These are phyloP conservation scores for Xanthoconium separans DNA, from an alignment of 1,284 basidiomycete species.

Conservation along the genomic window DNA sequence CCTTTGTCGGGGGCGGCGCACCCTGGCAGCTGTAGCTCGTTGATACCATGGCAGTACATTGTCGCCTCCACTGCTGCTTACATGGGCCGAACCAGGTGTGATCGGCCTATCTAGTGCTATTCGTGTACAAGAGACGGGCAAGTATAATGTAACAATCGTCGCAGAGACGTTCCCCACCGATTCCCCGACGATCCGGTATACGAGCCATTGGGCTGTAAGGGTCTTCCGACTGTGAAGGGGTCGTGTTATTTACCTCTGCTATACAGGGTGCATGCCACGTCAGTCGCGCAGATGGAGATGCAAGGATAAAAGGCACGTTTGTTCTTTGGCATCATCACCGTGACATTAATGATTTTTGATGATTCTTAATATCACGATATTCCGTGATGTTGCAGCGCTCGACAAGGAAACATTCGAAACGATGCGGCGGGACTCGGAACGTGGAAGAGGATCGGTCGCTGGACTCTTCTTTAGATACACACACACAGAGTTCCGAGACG, in stretches of 20 bases:
- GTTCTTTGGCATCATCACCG: neutral
- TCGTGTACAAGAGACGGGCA: conserved; percentile 56
- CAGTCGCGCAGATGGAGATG: conserved; percentile 49
- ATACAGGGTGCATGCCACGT: conserved; percentile 68
- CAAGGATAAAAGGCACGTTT: conserved; percentile 47
- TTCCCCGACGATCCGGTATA: conserved; percentile 63
- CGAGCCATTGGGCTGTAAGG: conserved; percentile 76
- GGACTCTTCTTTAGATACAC: conserved; percentile 59
- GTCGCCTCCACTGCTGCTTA: neutral
- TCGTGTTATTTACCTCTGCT: neutral
- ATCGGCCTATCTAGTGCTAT: conserved; percentile 72
- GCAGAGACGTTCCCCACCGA: conserved; percentile 69
- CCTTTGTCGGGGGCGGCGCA: neutral
- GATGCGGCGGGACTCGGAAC: conserved; percentile 69
- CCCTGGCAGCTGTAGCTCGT: neutral
- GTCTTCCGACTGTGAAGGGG: neutral
- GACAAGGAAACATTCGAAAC: conserved; percentile 70
- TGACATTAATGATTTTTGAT: neutral
- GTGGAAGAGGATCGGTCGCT: conserved; percentile 51
- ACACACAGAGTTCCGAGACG: conserved; percentile 59
- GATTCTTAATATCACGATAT: neutral
- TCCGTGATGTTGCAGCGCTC: conserved; percentile 42
- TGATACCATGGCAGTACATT: neutral
- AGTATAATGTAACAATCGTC: conserved; percentile 60
- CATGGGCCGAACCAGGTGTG: conserved; percentile 43